A percentile compares a stretch with the other conserved stretches of the same genome.
These are phyloP conservation scores for Aspergillus sclerotialis DNA, from an alignment of 2,329 filamentous ascomycete species.

Conservation along the genomic window DNA sequence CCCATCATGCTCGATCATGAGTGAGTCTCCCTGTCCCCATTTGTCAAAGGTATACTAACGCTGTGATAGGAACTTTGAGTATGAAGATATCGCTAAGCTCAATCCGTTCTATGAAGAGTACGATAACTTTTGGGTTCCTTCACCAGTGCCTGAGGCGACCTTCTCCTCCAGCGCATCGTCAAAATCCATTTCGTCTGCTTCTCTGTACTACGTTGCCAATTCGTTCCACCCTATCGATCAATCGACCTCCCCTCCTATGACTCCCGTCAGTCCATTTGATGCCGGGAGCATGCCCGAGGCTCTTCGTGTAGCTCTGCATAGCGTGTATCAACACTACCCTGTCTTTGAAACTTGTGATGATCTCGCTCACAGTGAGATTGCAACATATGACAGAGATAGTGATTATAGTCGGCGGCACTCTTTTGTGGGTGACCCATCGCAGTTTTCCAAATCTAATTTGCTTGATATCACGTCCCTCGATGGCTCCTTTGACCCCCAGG, in stretches of 20 bases:
- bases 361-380: too few relatives aligned
- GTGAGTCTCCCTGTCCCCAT: constrained; percentile 11
- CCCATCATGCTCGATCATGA: constrained; percentile 21
- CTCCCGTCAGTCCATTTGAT: neutral
- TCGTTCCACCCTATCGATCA: constrained; percentile 7
- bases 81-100: constrained; percentile 20
- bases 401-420: too few relatives aligned
- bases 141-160: constrained; percentile 6
- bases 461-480: constrained; percentile 3
- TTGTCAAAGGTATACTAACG: constrained; percentile 5
- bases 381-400: too few relatives aligned
- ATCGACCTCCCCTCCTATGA: constrained; percentile 5
- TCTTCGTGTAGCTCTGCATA: constrained; percentile 6
- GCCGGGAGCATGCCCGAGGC: constrained; percentile 1
- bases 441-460: neutral
- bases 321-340: constrained; percentile 8
- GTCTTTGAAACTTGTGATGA: too few relatives aligned
- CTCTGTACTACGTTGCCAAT: constrained; percentile 5
- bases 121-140: constrained; percentile 13
- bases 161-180: constrained; percentile 9
- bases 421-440: constrained; percentile 2
- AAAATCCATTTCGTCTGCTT: constrained; percentile 12
- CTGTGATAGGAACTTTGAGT: constrained; percentile 13
- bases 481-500: constrained; percentile 1
- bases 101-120: constrained; percentile 20